Evolutionary conservation across 129 eudicot genomes (phyloP).

Genomic region (Saussurea involucrata): DNA sequence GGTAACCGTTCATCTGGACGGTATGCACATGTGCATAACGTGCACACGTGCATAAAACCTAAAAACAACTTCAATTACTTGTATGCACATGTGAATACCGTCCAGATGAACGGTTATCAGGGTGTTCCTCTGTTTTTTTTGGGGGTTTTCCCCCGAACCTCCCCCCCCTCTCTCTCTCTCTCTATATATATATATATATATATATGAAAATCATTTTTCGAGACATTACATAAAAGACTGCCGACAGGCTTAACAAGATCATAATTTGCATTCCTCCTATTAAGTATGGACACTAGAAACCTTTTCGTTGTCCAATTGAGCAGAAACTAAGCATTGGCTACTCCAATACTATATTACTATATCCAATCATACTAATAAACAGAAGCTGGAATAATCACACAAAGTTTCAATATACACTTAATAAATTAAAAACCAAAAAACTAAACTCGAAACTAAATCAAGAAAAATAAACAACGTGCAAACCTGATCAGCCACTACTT

Average conservation of each 20-base stretch:
- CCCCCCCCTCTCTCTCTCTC: too few relatives aligned
- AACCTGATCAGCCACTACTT: slow-evolving; percentile 99
- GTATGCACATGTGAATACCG: too few relatives aligned
- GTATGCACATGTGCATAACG: too few relatives aligned
- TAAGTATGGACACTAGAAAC: neutral
- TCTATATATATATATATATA: too few relatives aligned
- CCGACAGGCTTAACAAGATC: neutral
- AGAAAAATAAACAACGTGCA: neutral
- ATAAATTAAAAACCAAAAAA: neutral
- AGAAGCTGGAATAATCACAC: neutral
- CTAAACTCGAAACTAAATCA: neutral
- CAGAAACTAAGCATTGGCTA: neutral
- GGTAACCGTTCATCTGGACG: too few relatives aligned
- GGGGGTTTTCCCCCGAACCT: too few relatives aligned
- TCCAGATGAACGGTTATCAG: too few relatives aligned
- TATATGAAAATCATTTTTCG: neutral
- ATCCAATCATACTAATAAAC: neutral
- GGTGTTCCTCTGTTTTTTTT: too few relatives aligned
- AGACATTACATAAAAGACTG: neutral
- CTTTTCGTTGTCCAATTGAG: neutral
- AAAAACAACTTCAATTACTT: too few relatives aligned
- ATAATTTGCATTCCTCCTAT: too few relatives aligned
- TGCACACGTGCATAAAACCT: too few relatives aligned
- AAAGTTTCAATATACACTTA: neutral
- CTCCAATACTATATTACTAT: neutral